Base-by-base conservation (phyloP, 495 filamentous ascomycete species). In the Tricharina praecox region DNA sequence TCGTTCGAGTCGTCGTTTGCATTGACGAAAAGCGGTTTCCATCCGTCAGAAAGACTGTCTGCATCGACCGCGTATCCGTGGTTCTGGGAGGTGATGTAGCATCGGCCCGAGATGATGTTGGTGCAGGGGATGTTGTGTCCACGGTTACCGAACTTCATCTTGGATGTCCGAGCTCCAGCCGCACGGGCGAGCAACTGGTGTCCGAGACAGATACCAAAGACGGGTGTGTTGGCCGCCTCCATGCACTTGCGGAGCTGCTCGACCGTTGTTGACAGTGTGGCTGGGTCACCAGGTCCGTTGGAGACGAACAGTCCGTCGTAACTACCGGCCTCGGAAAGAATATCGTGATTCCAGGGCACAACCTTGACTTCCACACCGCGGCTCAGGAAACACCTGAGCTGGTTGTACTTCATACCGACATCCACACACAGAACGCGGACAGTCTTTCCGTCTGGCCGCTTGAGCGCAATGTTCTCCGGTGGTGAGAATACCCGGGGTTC, bases 101-200 rank as follows among this genome's bases (percentile, higher is more conserved):
- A 97, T 63, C 85, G 82, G 43, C 90, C 92, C 30, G 86, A 86
- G 50, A 93, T 66, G 71, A 87, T 75, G 64, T 82, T 93, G 19
- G 87, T 96, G 69, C 90, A 95, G 21, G 90, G 90, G 60, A 97
- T 95, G 62, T 97, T 97, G 70, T 94, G 86, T 30, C 90, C 90
- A 56, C 90, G 82, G 66, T 97, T 97, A 66, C 90, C 90, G 58
- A 95, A 97, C 70, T 94, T 94, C 82, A 97, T 92, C 68, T 97
- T 97, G 48, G 68, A 61, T 2, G 90, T 97, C 24, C 74, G 72
- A 30, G 88, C 90, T 45, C 90, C 90, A 18, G 85, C 80, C 21
- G 90, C 85, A 50, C 90, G 75, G 16, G 90, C 84, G 32, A 97
- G 78, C 47, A 97, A 71, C 66, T 96, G 90, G 61, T 97, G 90